Evolutionary conservation across 1,284 basidiomycete genomes (phyloP).

Genomic region (Kalmanozyma brasiliensis): DNA sequence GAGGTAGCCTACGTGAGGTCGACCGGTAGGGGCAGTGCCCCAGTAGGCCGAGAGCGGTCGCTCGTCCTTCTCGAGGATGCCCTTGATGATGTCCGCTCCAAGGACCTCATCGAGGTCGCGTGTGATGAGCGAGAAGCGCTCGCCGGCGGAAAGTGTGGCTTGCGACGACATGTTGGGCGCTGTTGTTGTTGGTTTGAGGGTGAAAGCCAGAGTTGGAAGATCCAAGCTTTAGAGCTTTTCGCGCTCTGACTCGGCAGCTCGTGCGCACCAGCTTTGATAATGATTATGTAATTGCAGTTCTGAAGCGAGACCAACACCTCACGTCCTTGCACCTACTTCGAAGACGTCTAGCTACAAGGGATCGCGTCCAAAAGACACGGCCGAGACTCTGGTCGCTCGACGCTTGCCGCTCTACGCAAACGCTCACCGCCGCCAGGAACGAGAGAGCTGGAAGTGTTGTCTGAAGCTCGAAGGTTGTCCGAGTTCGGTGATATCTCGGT

Average conservation of each 20-base stretch:
- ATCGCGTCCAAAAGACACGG: too few relatives aligned
- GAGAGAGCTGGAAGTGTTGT: too few relatives aligned
- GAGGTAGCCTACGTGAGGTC: conserved; percentile 95
- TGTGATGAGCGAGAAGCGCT: conserved; percentile 86
- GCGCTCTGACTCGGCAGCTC: conserved; percentile 18
- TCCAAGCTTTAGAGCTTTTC: conserved; percentile 2
- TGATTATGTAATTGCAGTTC: conserved; percentile 12
- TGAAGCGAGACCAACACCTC: not conserved
- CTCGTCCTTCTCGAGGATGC: conserved; percentile 77
- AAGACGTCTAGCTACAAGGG: too few relatives aligned
- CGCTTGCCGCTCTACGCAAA: too few relatives aligned
- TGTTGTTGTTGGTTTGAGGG: not conserved
- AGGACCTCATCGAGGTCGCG: conserved; percentile 88
- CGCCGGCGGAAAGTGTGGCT: conserved; percentile 69
- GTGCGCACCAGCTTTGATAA: not conserved
- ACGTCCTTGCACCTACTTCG: not conserved
- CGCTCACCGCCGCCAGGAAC: too few relatives aligned
- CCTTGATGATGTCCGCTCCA: conserved; percentile 83
- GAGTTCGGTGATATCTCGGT: not conserved
- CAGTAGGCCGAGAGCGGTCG: conserved; percentile 55
- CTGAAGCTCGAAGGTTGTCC: not conserved
- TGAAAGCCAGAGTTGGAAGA: conserved; percentile 4
- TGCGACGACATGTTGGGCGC: conserved; percentile 25
- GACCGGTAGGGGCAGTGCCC: conserved; percentile 93
- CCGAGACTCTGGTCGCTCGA: too few relatives aligned